Conservation (phyloP, 139 green algal genomes). For the Ettlia oleoabundans region DNA sequence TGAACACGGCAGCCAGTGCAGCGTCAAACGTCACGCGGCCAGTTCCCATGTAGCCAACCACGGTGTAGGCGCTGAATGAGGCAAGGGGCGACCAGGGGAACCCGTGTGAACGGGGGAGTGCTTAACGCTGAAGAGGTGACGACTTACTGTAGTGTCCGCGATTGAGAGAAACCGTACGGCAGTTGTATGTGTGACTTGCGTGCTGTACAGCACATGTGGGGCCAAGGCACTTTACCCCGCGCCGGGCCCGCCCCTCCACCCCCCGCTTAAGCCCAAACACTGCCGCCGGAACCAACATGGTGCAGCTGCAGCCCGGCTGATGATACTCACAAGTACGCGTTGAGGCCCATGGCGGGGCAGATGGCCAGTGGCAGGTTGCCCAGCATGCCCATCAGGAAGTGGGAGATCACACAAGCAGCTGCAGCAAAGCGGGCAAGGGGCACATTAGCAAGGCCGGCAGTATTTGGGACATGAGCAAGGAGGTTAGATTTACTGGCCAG, state of each 20-base stretch:
- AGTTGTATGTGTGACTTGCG: neutral
- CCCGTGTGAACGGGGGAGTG: too few species aligned
- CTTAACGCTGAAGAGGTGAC: too few species aligned
- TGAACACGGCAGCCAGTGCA: slow-evolving; percentile 61
- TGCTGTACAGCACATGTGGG: neutral
- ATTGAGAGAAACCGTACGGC: neutral
- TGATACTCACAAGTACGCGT: slow-evolving; percentile 76
- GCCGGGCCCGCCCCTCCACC: too few species aligned
- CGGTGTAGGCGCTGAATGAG: slow-evolving; percentile 58
- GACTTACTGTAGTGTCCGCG: too few species aligned
- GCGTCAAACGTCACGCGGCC: slow-evolving; percentile 54
- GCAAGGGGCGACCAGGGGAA: too few species aligned
- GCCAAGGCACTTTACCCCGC: too few species aligned
- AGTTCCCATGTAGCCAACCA: slow-evolving; percentile 69
- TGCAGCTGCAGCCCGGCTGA: neutral
- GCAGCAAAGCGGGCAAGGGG: neutral
- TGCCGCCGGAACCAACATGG: too few species aligned
- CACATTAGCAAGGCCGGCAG: neutral
- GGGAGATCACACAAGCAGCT: slow-evolving; percentile 42
- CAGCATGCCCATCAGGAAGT: slow-evolving; percentile 60
- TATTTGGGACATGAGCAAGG: too few species aligned
- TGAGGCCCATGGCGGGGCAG: slow-evolving; percentile 76
- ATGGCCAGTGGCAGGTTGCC: slow-evolving; percentile 58
- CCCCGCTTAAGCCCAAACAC: too few species aligned
- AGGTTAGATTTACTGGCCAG: too few species aligned